Evolutionary conservation across 805 yeast genomes (phyloP).

Genomic region (Cyberlindnera mycetangii): DNA sequence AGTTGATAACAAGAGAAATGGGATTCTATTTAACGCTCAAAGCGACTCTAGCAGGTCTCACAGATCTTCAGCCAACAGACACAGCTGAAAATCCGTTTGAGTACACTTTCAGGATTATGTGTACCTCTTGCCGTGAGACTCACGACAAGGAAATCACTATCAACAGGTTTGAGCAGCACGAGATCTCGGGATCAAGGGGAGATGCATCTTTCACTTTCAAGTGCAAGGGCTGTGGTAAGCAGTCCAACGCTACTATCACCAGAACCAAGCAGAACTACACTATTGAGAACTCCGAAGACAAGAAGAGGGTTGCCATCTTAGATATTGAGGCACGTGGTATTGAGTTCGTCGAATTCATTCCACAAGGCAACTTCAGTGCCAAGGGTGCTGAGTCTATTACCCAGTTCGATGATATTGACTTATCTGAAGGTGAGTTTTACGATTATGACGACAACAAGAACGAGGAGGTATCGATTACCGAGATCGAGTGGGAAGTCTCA

Average conservation of each 20-base stretch:
- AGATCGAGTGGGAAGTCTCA: slow-evolving; percentile 62
- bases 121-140: slow-evolving; percentile 75
- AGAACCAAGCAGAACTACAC: slow-evolving; percentile 23
- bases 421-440: slow-evolving; percentile 85
- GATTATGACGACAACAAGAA: slow-evolving; percentile 88
- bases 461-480: slow-evolving; percentile 78
- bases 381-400: slow-evolving; percentile 50
- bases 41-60: slow-evolving; percentile 37
- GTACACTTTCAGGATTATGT: slow-evolving; percentile 68
- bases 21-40: slow-evolving; percentile 30
- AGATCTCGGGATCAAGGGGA: slow-evolving; percentile 69
- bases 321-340: slow-evolving; percentile 86
- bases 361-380: slow-evolving; percentile 61
- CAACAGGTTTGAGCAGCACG: slow-evolving; percentile 63
- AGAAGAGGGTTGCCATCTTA: slow-evolving; percentile 47
- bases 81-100: slow-evolving; percentile 60
- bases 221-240: slow-evolving; percentile 58
- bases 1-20: slow-evolving; percentile 9
- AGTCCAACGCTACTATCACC: slow-evolving; percentile 26
- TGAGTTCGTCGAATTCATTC: slow-evolving; percentile 64
- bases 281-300: slow-evolving; percentile 29
- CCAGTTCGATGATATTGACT: slow-evolving; percentile 60
- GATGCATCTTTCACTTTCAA: slow-evolving; percentile 79
- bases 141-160: slow-evolving; percentile 72
- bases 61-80: slow-evolving; percentile 56